Conservation (phyloP, 352 stramenopile genomes). For the Globisporangium megalacanthum region DNA sequence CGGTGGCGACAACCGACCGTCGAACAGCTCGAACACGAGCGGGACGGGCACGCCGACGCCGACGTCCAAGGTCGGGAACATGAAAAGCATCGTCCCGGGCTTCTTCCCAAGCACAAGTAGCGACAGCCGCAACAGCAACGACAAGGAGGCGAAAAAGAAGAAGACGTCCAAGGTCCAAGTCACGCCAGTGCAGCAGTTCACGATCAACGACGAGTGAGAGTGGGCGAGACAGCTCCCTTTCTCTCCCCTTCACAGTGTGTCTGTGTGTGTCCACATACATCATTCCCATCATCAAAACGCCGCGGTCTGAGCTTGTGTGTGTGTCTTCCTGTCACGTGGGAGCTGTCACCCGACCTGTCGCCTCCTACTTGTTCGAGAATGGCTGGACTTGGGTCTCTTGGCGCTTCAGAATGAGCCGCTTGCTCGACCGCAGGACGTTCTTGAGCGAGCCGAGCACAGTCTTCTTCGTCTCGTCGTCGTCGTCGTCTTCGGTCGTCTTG, state of each 20-base stretch:
- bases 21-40: background rate
- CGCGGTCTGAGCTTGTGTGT: background rate
- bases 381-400: background rate
- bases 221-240: no score
- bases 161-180: background rate
- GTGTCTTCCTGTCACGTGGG: background rate
- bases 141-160: no score
- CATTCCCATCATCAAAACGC: background rate
- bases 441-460: background rate
- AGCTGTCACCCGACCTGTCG: no score
- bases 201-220: background rate
- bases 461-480: no score
- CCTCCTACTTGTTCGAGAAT: background rate
- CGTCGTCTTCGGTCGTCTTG: no score
- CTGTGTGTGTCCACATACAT: no score
- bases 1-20: background rate
- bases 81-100: background rate
- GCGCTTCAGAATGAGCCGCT: background rate
- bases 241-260: no score
- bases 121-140: background rate
- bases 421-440: conserved; percentile 1
- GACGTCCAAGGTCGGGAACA: no score
- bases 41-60: no score
- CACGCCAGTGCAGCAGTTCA: background rate
- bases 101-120: background rate